Evolutionary conservation across 2,329 filamentous ascomycete genomes (phyloP).

Genomic region (Capronia coronata): DNA sequence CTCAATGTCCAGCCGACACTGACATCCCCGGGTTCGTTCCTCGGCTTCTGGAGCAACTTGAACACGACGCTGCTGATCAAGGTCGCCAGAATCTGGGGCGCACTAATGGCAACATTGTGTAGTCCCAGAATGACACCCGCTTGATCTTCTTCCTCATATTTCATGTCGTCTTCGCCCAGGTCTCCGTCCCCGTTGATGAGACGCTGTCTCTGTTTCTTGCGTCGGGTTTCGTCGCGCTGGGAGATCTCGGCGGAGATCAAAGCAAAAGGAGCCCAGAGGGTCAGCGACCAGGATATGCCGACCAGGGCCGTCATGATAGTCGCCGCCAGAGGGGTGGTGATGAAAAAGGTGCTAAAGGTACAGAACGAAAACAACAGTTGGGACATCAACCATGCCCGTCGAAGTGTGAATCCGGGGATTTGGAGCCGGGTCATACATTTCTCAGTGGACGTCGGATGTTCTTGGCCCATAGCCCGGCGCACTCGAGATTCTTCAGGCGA

Average conservation of each 20-base stretch:
- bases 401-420: conserved; percentile 78
- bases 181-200: conserved; percentile 29
- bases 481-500: conserved; percentile 3
- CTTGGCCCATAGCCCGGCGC: neutral
- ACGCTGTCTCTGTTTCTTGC: conserved; percentile 39
- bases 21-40: conserved; percentile 75
- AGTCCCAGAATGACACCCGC: conserved; percentile 88
- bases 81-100: conserved; percentile 86
- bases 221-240: conserved; percentile 62
- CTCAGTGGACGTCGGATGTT: conserved; percentile 18
- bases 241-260: conserved; percentile 91
- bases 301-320: conserved; percentile 73
- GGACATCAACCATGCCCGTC: conserved; percentile 77
- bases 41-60: conserved; percentile 75
- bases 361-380: conserved; percentile 75
- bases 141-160: conserved; percentile 56
- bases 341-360: conserved; percentile 75
- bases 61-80: conserved; percentile 80
- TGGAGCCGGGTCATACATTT: conserved; percentile 55
- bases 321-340: conserved; percentile 62
- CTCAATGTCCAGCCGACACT: conserved; percentile 82
- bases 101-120: conserved; percentile 89
- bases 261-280: conserved; percentile 90
- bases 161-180: conserved; percentile 24
- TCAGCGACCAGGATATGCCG: conserved; percentile 86